A percentile compares a stretch with the other conserved stretches of the same genome.
phyloP scores from a whole-genome alignment of 2,329 filamentous ascomycete genomes.

The Sporothrix inflata region DNA sequence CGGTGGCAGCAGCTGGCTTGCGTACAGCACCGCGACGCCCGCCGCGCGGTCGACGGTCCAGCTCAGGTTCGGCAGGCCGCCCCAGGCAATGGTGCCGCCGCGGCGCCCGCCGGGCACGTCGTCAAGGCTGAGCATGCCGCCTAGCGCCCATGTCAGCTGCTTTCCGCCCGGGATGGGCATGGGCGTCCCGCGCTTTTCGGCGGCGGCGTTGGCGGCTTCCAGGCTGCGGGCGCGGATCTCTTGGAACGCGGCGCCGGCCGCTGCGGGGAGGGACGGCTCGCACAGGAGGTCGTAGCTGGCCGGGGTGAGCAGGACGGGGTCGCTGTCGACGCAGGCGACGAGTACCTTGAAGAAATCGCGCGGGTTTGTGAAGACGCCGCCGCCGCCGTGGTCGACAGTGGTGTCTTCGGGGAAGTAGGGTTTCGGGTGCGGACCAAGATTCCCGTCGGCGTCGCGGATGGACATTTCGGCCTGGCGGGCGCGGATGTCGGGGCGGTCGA shows the following conservation, averaged over 20 bases:
- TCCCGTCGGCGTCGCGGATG: neutral
- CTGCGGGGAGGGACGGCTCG: neutral
- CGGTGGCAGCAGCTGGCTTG: conserved; percentile 19
- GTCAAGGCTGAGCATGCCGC: neutral
- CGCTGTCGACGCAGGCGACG: neutral
- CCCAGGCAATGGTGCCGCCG: conserved; percentile 1
- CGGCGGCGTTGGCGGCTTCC: neutral
- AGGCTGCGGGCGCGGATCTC: neutral
- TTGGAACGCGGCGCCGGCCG: neutral
- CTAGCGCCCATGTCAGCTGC: neutral
- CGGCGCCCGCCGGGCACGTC: conserved; percentile 7
- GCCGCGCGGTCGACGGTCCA: neutral
- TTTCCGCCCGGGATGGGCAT: neutral
- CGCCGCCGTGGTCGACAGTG: neutral
- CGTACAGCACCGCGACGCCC: conserved; percentile 6
- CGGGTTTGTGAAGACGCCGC: neutral
- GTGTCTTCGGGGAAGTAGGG: neutral
- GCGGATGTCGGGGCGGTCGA: neutral
- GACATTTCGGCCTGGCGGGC: conserved; percentile 1
- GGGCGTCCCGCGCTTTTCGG: conserved; percentile 2
- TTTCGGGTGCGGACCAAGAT: neutral
- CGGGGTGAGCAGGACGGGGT: neutral
- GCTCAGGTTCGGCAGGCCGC: conserved; percentile 6
- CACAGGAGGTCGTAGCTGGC: neutral
- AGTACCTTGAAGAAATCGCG: conserved; percentile 4